These are phyloP conservation scores for Sorghum bicolor DNA, from an alignment of 176 grass and related monocot species.

Conservation along the genomic window DNA sequence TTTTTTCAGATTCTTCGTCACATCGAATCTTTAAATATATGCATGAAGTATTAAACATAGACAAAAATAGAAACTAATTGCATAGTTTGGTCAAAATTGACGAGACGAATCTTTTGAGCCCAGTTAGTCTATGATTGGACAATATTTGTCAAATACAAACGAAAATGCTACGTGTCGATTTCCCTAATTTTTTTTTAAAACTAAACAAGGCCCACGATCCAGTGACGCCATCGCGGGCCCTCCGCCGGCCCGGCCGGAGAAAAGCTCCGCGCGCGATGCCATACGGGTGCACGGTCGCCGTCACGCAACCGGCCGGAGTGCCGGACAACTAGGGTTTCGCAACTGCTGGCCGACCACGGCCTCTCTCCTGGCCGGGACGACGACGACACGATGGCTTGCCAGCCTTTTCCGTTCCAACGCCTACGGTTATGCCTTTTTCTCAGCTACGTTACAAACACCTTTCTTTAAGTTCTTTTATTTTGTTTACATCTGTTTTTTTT, in stretches of 20 bases:
- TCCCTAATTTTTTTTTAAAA: too few relatives aligned
- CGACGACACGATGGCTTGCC: too few relatives aligned
- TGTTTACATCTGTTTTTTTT: background rate
- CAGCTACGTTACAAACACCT: background rate
- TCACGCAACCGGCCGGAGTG: conserved; percentile 14
- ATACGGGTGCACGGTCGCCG: conserved; percentile 20
- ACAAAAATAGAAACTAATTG: too few relatives aligned
- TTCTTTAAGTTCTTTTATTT: background rate
- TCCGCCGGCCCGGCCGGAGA: background rate
- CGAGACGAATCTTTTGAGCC: too few relatives aligned
- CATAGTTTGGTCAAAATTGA: too few relatives aligned
- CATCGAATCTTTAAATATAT: too few relatives aligned
- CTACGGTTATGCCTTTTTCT: background rate
- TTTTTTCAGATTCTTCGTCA: too few relatives aligned
- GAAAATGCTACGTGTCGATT: too few relatives aligned
- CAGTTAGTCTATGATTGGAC: too few relatives aligned
- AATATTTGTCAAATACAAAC: too few relatives aligned
- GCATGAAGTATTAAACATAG: too few relatives aligned
- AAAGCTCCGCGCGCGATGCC: background rate
- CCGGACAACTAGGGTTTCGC: conserved; percentile 18
- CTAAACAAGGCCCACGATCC: background rate
- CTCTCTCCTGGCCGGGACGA: background rate
- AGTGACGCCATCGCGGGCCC: background rate
- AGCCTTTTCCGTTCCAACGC: background rate
- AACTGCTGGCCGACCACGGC: background rate